Evolutionary conservation across 148 eudicot species (phyloP).

Genomic region (Gaultheria prostrata): DNA sequence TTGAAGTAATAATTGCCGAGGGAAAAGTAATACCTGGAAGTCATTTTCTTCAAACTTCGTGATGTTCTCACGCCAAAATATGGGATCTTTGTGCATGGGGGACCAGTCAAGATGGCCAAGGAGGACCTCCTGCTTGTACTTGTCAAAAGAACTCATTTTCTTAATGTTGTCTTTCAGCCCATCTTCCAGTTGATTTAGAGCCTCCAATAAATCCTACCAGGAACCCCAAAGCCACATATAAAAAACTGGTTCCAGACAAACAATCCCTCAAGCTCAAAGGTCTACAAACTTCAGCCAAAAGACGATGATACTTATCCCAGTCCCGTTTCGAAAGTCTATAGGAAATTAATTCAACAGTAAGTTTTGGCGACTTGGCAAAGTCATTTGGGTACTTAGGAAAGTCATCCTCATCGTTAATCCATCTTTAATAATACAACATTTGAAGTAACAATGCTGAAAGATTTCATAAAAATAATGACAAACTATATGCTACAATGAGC

Average conservation of each 20-base stretch:
- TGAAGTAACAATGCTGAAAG: background rate
- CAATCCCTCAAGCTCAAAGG: background rate
- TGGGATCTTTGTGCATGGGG: constrained; percentile 91
- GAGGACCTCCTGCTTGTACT: constrained; percentile 96
- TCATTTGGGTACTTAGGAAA: background rate
- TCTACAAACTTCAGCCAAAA: background rate
- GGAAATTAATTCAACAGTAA: background rate
- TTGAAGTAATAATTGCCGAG: background rate
- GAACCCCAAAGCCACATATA: background rate
- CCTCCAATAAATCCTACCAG: constrained; percentile 76
- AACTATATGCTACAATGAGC: background rate
- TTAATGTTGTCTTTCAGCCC: constrained; percentile 75
- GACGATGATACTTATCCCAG: background rate
- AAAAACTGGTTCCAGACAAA: background rate
- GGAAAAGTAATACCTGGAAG: constrained; percentile 59
- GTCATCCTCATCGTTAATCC: background rate
- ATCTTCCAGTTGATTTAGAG: constrained; percentile 74
- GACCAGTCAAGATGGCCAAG: constrained; percentile 96
- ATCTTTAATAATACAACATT: background rate
- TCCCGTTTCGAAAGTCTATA: background rate
- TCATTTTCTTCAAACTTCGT: constrained; percentile 81
- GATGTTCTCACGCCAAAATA: constrained; percentile 86
- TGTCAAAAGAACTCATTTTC: constrained; percentile 82
- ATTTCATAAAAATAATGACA: background rate
- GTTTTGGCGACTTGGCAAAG: background rate